These are phyloP conservation scores for Aquilaria agallochum DNA, from an alignment of 441 rosid species.

Conservation along the genomic window DNA sequence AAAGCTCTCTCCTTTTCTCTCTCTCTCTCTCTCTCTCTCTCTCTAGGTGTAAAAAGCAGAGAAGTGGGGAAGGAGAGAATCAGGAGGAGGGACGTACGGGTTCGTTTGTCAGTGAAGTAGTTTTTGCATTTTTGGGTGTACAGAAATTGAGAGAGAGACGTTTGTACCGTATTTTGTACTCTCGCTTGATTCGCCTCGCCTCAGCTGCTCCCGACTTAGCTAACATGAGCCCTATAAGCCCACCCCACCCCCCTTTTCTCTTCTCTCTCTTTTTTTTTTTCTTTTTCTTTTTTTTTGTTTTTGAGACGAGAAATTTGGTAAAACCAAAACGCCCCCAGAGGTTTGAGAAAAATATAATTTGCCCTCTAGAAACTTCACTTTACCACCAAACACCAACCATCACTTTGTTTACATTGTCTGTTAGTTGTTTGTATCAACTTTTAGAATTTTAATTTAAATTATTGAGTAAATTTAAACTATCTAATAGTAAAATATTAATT, in stretches of 20 bases:
- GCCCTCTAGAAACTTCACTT: no score
- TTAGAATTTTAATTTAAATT: no score
- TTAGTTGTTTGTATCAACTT: no score
- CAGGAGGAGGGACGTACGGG: slow-evolving; percentile 30
- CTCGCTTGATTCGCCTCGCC: slow-evolving; percentile 5
- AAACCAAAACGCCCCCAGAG: no score
- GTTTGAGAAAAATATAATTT: no score
- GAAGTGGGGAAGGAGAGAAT: slow-evolving; percentile 22
- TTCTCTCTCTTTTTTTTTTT: not conserved
- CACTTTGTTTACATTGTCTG: no score
- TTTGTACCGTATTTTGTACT: slow-evolving; percentile 22
- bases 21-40: not conserved
- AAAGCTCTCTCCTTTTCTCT: not conserved
- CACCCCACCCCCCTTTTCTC: no score
- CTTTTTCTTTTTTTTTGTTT: slow-evolving; percentile 2
- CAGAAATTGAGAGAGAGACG: slow-evolving; percentile 40
- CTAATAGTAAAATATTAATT: no score
- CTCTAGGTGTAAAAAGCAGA: not conserved
- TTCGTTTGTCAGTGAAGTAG: slow-evolving; percentile 24
- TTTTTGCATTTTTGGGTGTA: slow-evolving; percentile 15
- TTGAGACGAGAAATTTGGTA: not conserved
- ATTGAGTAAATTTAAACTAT: no score
- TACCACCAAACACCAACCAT: no score
- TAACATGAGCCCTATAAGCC: slow-evolving; percentile 11
- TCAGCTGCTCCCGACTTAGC: slow-evolving; percentile 9